Evolutionary conservation across 805 yeast species (phyloP), one percentile per base, ranked within the genome.

Genomic region (Saccharomycopsis synnaedendra): DNA sequence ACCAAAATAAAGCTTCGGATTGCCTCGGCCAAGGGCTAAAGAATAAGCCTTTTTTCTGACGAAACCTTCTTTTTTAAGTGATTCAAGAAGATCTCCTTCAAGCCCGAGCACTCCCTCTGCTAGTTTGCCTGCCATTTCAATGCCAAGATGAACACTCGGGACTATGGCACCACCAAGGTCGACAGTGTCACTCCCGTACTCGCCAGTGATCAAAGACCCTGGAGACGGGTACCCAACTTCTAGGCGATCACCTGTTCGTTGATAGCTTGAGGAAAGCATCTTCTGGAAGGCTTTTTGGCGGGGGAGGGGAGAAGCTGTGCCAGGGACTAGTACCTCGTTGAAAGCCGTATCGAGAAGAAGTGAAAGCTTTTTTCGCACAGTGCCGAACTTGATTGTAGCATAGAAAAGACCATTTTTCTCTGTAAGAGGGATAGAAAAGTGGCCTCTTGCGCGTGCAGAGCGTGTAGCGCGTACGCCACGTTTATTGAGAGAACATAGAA

Each of bases 31-130:
- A 5, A 43, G 10, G 37, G 11, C 6, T 6, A 43, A 5, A 6
- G 46, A 43, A 30, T 34, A 43, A 8, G 3, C 31, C 46, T 33
- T n/a, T 11, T 43, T 43, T 10, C 46, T 10, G 11, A 43, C 36
- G 44, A 27, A 43, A 27, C 46, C 46, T 7, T 29, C 10, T 9
- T 11, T 35, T 19, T 43, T 11, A 29, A 43, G n/a, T 7, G 33
- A 34, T 9, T 10, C 11, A 7, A 43, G n/a, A 30, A 43, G 36
- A n/a, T 11, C 27, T 3, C 41, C 32, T 6, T 35, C 36, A 19
- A 42, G 28, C 27, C 46, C 46, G 32, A 43, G 6, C n/a, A 43
- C 27, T 5, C 46, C 46, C 19, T 36, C n/a, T 9, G 31, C 27
- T 1, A 43, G 29, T 5, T 9, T 11, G 11, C 46, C 46, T 6